Evolutionary conservation across 2,329 filamentous ascomycete species (phyloP).

Genomic region (Colletotrichum sp.): DNA sequence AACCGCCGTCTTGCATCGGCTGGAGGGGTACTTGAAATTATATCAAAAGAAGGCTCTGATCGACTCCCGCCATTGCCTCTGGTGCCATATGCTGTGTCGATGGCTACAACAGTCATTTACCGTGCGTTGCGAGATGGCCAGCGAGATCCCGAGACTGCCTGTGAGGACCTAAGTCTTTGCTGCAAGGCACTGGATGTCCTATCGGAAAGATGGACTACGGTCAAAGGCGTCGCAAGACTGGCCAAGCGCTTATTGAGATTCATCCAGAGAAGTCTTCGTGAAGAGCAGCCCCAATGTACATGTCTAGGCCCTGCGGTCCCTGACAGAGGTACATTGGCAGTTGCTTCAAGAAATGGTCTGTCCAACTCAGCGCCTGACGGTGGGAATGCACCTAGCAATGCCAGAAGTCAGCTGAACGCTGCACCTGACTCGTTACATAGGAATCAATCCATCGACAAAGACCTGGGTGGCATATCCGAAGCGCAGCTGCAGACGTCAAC

Average conservation of each 20-base stretch:
- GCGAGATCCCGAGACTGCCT: neutral
- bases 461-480: neutral
- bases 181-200: conserved; percentile 10
- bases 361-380: neutral
- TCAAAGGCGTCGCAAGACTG: conserved; percentile 17
- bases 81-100: conserved; percentile 23
- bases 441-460: neutral
- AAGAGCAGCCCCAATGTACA: neutral
- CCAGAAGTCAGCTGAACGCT: neutral
- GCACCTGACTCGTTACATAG: neutral
- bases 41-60: conserved; percentile 2
- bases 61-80: conserved; percentile 22
- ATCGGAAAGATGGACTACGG: conserved; percentile 15
- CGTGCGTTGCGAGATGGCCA: conserved; percentile 21
- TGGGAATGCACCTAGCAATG: neutral
- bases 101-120: conserved; percentile 25
- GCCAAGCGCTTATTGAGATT: conserved; percentile 2
- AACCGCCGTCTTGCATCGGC: conserved; percentile 20
- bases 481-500: neutral
- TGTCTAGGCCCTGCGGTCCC: neutral
- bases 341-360: neutral
- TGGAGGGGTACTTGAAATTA: conserved; percentile 14
- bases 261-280: neutral
- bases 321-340: neutral
- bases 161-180: conserved; percentile 17